These are phyloP conservation scores for Chamaecyparis obtusa DNA, from an alignment of 75 land plant species.

Conservation along the genomic window DNA sequence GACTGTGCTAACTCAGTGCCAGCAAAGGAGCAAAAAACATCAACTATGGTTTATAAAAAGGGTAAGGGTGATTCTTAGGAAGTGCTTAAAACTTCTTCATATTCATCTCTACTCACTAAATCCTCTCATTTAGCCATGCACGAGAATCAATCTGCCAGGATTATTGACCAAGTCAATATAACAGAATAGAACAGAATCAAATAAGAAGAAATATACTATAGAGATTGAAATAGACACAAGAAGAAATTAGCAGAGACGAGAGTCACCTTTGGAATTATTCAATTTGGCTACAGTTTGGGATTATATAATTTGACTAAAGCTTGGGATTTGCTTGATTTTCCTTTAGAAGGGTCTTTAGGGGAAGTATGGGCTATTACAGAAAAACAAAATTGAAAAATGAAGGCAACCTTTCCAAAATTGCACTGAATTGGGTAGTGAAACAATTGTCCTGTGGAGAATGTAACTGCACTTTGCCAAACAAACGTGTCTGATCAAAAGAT, in stretches of 20 bases:
- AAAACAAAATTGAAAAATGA: neutral
- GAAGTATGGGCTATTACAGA: conserved; percentile 30
- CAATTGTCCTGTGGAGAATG: neutral
- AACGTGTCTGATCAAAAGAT: neutral
- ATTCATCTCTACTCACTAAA: neutral
- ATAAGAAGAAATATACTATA: neutral
- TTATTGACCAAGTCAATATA: neutral
- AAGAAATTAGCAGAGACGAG: neutral
- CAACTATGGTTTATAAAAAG: neutral
- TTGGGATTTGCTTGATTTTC: no score
- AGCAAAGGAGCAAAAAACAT: neutral
- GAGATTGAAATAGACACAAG: neutral
- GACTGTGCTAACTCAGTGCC: neutral
- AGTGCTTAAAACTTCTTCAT: neutral
- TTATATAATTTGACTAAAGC: conserved; percentile 20
- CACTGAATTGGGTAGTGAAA: neutral
- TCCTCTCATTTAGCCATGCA: neutral
- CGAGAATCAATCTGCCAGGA: neutral
- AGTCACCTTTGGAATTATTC: neutral
- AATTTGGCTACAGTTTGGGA: neutral
- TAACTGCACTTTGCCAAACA: neutral
- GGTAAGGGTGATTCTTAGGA: neutral
- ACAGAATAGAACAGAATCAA: conserved; percentile 6
- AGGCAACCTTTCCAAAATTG: neutral
- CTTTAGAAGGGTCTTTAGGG: conserved; percentile 40